phyloP scores from a whole-genome alignment of 345 rosid species.

The Ceriops decandra region DNA sequence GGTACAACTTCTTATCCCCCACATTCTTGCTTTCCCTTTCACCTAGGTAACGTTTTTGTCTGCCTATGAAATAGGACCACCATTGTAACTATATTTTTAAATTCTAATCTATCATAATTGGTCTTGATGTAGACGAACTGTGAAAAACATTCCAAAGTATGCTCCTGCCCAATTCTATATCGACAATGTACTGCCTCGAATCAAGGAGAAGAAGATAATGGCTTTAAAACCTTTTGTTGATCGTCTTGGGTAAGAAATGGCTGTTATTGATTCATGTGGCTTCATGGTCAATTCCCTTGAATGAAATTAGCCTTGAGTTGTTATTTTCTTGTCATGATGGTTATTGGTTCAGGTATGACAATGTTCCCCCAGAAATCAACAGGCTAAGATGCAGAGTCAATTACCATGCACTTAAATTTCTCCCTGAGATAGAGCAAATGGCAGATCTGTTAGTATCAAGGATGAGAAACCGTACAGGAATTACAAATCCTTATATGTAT shows the following conservation, averaged over 20 bases:
- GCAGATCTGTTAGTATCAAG: conserved; percentile 81
- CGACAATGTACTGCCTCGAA: conserved; percentile 96
- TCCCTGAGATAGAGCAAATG: conserved; percentile 88
- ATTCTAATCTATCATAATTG: conserved; percentile 8
- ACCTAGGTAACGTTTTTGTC: background rate
- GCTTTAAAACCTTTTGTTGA: conserved; percentile 98
- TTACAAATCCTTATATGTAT: conserved; percentile 79
- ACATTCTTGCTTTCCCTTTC: background rate
- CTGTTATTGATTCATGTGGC: background rate
- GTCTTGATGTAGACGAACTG: conserved; percentile 67
- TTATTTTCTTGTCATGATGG: conserved; percentile 12
- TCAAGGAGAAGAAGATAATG: conserved; percentile 99
- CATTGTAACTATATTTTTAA: background rate
- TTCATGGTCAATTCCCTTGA: conserved; percentile 8
- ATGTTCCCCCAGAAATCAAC: conserved; percentile 96
- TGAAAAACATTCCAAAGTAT: conserved; percentile 97
- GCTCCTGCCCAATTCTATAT: conserved; percentile 97
- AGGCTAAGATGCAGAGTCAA: conserved; percentile 97
- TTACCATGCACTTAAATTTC: conserved; percentile 97
- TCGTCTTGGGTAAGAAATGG: conserved; percentile 78
- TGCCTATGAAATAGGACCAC: background rate
- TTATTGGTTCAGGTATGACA: conserved; percentile 68
- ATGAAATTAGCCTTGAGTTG: conserved; percentile 6
- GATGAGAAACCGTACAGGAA: conserved; percentile 96
- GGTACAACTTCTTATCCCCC: conserved; percentile 39